Base-by-base conservation (phyloP, 2,329 filamentous ascomycete genomes). In the Parastagonospora avenae region DNA sequence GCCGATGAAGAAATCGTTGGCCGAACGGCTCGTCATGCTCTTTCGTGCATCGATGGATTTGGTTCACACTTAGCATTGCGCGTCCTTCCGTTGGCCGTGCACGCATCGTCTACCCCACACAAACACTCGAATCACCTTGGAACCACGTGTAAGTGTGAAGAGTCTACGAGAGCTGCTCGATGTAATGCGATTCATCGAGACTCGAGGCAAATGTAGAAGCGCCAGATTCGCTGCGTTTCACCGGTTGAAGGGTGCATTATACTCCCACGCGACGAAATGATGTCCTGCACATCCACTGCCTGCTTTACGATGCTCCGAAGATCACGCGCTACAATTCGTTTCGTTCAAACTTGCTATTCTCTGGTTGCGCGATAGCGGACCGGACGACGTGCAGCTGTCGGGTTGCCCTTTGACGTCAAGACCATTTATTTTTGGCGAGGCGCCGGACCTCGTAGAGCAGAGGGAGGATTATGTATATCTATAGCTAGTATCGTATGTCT, bases 31-130 rank as follows among this genome's bases (percentile, higher is more conserved):
- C 44, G 44, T 32, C 29, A 46, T 14, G 29, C 11, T 46, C 28
- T 27, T 24, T 14, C 35, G 35, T 15, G 4, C 28, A 10, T 28
- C 11, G 27, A 5, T 9, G 7, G 2, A 12, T 37, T 15, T 45
- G 42, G 42, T 33, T 27, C 42, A 6, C 24, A 9, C 32, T 12
- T 27, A 40, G 16, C 28, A 40, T 7, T 8, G 12, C 44, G 44
- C 44, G 40, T 31, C 44, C 35, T 46, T 28, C 35, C 44, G 44
- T 46, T 39, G 44, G 16, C 29, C 19, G 19, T 8, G 29, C 14
- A 12, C 12, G 14, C 8, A 16, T 14, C 14, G 14, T 9, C 8
- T 16, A 27, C 14, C 19, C 19, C 24, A 29, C 24, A 28, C 4
- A n/a, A n/a, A 10, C 33, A n/a, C 10, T 32, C n/a, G 31, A n/a